These are phyloP conservation scores for Talaromyces verruculosus DNA, from an alignment of 2,329 filamentous ascomycete species.

Conservation along the genomic window DNA sequence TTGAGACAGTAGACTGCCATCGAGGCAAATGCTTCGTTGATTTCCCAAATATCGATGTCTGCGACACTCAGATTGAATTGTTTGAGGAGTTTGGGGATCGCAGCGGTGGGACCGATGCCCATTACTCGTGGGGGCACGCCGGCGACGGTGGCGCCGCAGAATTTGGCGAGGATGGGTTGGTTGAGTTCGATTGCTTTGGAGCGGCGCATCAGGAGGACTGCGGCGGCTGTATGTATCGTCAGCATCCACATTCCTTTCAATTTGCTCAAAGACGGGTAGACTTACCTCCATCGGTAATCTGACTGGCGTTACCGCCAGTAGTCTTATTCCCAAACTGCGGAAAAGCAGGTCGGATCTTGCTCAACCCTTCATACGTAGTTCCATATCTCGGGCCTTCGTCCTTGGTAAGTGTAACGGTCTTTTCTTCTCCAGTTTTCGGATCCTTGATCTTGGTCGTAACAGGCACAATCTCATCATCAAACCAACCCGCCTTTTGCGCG, in stretches of 20 bases:
- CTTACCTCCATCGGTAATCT: conserved; percentile 85
- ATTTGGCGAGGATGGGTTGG: conserved; percentile 92
- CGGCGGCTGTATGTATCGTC: conserved; percentile 61
- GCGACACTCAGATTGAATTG: conserved; percentile 75
- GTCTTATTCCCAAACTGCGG: conserved; percentile 81
- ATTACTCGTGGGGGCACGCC: conserved; percentile 92
- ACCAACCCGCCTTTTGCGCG: conserved; percentile 87
- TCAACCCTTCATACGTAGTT: conserved; percentile 77
- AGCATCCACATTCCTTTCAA: background rate
- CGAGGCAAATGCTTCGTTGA: conserved; percentile 97
- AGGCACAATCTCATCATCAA: conserved; percentile 91
- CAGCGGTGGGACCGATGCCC: conserved; percentile 69
- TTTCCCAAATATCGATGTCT: conserved; percentile 85
- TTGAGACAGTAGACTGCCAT: conserved; percentile 95
- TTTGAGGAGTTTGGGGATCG: conserved; percentile 75
- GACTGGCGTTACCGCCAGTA: conserved; percentile 90
- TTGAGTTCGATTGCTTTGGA: conserved; percentile 81
- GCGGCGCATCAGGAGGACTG: conserved; percentile 90
- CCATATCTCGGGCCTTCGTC: conserved; percentile 91
- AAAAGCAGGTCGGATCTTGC: conserved; percentile 88
- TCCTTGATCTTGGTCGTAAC: conserved; percentile 81
- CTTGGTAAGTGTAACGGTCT: conserved; percentile 73
- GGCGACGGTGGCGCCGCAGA: conserved; percentile 84
- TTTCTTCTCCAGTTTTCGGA: conserved; percentile 73
- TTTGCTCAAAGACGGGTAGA: conserved; percentile 18